Evolutionary conservation across 2,329 filamentous ascomycete genomes (phyloP).

Genomic region (Pseudocercospora pini-densiflorae): DNA sequence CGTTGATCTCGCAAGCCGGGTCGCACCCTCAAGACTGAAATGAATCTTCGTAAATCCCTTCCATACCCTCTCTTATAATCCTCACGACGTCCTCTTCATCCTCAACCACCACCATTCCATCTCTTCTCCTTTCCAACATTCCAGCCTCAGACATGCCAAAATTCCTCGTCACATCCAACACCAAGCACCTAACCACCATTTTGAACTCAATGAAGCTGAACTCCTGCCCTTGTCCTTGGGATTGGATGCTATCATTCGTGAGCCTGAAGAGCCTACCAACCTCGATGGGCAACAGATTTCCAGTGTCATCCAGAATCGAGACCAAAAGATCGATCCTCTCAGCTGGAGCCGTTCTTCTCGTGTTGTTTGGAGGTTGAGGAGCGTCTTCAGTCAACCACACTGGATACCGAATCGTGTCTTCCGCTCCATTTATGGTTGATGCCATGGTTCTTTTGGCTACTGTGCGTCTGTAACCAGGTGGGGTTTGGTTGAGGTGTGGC

Average conservation of each 20-base stretch:
- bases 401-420: slow-evolving; percentile 1
- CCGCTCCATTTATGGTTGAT: neutral
- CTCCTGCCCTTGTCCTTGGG: neutral
- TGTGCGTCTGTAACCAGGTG: neutral
- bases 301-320: neutral
- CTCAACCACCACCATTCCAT: neutral
- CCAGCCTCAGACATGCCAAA: neutral
- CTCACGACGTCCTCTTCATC: slow-evolving; percentile 5
- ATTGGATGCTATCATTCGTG: neutral
- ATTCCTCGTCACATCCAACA: neutral
- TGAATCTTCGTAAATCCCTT: neutral
- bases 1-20: too few relatives aligned
- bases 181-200: slow-evolving; percentile 6
- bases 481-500: neutral
- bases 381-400: slow-evolving; percentile 9
- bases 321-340: slow-evolving; percentile 5
- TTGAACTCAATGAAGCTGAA: slow-evolving; percentile 11
- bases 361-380: neutral
- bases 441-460: neutral
- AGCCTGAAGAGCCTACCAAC: neutral
- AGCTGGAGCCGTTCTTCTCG: neutral
- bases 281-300: neutral
- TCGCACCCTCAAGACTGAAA: neutral
- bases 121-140: neutral
- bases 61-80: neutral